Evolutionary conservation across 2,329 filamentous ascomycete species (phyloP).

Genomic region (Macrophomina phaseolina): DNA sequence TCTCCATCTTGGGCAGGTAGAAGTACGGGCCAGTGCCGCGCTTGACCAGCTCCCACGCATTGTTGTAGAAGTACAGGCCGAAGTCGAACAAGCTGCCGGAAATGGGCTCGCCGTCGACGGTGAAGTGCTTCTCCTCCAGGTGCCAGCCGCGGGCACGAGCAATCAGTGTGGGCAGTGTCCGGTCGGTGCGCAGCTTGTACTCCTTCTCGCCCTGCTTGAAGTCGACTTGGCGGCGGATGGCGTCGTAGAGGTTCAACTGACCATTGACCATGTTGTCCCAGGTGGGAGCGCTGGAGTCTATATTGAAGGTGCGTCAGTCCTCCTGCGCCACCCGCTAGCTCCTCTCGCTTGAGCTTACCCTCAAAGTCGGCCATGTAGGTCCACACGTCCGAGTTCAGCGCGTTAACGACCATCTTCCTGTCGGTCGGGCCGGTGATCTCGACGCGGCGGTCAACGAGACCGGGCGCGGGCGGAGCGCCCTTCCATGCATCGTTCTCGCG

Average conservation of each 20-base stretch:
- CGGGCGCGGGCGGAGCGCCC: constrained; percentile 88
- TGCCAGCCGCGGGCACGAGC: constrained; percentile 97
- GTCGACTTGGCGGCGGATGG: constrained; percentile 90
- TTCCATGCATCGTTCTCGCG: constrained; percentile 94
- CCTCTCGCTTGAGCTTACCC: constrained; percentile 62
- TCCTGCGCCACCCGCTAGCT: neutral
- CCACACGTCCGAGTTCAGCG: constrained; percentile 93
- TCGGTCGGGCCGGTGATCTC: constrained; percentile 98
- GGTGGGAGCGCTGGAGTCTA: constrained; percentile 92
- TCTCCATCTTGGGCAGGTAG: constrained; percentile 98
- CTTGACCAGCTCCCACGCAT: constrained; percentile 84
- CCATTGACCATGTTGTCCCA: constrained; percentile 99
- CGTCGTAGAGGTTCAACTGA: constrained; percentile 96
- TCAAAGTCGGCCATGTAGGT: constrained; percentile 99
- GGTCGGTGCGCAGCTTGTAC: constrained; percentile 95
- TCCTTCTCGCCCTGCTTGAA: constrained; percentile 96
- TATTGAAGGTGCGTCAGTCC: constrained; percentile 21
- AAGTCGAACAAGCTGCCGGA: constrained; percentile 95
- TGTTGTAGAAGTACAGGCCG: constrained; percentile 99
- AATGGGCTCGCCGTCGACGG: constrained; percentile 91
- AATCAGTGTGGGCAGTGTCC: constrained; percentile 85
- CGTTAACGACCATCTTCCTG: constrained; percentile 99
- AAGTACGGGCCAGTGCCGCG: constrained; percentile 92
- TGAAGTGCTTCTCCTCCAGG: constrained; percentile 97
- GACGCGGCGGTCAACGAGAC: constrained; percentile 88